A percentile compares a stretch with the other conserved stretches of the same genome.
Conservation (phyloP, 192 early-diverging fungal genomes). For the Endogone sp. region DNA sequence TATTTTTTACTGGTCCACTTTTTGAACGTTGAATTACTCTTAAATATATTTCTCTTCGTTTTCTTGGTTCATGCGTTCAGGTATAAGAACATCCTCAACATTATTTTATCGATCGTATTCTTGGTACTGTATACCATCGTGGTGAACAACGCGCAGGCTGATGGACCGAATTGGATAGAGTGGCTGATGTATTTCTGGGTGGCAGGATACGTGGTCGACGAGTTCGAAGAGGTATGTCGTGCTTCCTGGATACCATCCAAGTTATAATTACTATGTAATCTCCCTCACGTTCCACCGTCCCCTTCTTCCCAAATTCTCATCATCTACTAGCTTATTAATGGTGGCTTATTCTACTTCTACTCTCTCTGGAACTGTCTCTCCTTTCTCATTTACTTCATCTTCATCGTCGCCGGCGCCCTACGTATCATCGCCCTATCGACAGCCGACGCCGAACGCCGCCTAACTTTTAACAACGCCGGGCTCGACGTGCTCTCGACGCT, state of each 20-base stretch:
- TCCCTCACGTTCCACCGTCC: neutral
- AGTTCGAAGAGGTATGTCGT: slow-evolving; percentile 4
- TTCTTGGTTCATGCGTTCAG: neutral
- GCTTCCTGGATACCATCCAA: neutral
- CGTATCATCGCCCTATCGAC: neutral
- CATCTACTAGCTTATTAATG: slow-evolving; percentile 1
- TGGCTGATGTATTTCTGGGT: slow-evolving; percentile 5
- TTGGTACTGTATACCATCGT: slow-evolving; percentile 9
- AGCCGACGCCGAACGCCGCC: neutral
- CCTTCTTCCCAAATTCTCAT: neutral
- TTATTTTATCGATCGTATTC: slow-evolving; percentile 2
- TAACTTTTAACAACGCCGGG: neutral
- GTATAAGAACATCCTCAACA: slow-evolving; percentile 7
- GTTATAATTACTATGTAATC: neutral
- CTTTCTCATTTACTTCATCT: slow-evolving; percentile 7
- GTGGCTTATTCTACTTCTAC: slow-evolving; percentile 10
- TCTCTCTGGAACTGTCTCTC: slow-evolving; percentile 8
- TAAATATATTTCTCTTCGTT: neutral
- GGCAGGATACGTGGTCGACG: slow-evolving; percentile 4
- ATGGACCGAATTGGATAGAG: neutral
- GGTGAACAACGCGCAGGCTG: neutral
- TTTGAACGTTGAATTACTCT: neutral
- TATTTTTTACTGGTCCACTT: neutral
- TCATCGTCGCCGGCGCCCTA: slow-evolving; percentile 1
- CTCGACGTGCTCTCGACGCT: slow-evolving; percentile 8